Conservation (phyloP, 805 yeast genomes). For the Starmerella cellae region DNA sequence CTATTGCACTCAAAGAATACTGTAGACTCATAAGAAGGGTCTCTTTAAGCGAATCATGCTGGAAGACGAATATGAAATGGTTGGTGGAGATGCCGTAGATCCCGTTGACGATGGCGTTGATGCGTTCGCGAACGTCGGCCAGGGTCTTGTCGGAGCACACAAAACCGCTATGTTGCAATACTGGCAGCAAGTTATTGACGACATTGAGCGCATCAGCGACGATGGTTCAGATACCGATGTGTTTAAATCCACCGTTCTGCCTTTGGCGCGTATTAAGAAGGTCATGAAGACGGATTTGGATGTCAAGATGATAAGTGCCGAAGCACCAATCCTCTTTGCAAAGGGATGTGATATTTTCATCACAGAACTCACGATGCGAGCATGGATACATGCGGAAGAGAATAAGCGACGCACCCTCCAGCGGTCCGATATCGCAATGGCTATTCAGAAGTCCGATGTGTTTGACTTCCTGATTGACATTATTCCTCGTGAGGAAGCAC, state of each 20-base stretch:
- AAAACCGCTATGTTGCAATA: conserved; percentile 85
- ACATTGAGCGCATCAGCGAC: conserved; percentile 50
- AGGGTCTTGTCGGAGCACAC: conserved; percentile 71
- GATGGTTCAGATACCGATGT: conserved; percentile 46
- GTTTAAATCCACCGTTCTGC: conserved; percentile 86
- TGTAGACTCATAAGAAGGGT: background rate
- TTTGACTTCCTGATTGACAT: conserved; percentile 93
- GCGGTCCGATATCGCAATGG: conserved; percentile 88
- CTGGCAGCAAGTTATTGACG: conserved; percentile 92
- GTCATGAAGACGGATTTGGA: conserved; percentile 98
- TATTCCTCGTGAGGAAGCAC: conserved; percentile 81
- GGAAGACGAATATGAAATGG: background rate
- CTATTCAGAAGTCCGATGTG: conserved; percentile 88
- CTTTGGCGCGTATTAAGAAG: conserved; percentile 89
- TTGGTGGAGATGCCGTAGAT: background rate
- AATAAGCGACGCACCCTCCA: conserved; percentile 89
- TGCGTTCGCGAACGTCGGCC: conserved; percentile 81
- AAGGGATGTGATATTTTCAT: conserved; percentile 96
- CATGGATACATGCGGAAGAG: conserved; percentile 98
- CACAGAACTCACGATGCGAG: conserved; percentile 94
- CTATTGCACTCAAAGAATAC: no score
- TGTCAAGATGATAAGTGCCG: conserved; percentile 94
- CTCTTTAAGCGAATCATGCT: background rate
- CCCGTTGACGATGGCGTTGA: conserved; percentile 31
- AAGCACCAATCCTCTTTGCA: conserved; percentile 93